phyloP scores from a whole-genome alignment of 257 asterid genomes.

The Salvia miltiorrhiza region DNA sequence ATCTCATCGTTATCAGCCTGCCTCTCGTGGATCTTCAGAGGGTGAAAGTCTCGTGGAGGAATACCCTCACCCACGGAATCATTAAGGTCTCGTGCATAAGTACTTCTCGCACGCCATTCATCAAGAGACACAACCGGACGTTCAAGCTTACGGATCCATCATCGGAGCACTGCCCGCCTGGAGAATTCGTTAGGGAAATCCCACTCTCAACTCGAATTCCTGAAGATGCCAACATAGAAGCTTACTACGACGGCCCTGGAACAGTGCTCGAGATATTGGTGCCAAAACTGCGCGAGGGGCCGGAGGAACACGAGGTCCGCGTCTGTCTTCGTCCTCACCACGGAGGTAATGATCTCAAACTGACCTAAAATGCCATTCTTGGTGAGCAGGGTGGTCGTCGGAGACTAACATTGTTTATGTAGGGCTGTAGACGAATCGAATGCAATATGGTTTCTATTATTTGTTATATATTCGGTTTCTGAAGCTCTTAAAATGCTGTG shows the following conservation, averaged over 20 bases:
- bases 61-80: slow-evolving; percentile 42
- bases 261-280: slow-evolving; percentile 43
- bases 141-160: slow-evolving; percentile 40
- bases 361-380: slow-evolving; percentile 23
- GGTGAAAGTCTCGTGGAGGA: slow-evolving; percentile 75
- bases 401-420: background rate
- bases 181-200: slow-evolving; percentile 48
- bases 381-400: background rate
- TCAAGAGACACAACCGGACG: slow-evolving; percentile 44
- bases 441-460: background rate
- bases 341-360: slow-evolving; percentile 40
- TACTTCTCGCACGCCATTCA: slow-evolving; percentile 33
- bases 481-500: slow-evolving; percentile 15
- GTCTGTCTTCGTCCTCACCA: slow-evolving; percentile 51
- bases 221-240: slow-evolving; percentile 50
- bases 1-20: slow-evolving; percentile 56
- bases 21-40: slow-evolving; percentile 65
- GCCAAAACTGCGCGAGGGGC: slow-evolving; percentile 43
- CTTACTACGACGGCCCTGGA: slow-evolving; percentile 40
- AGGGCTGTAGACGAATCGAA: background rate
- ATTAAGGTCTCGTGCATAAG: slow-evolving; percentile 41
- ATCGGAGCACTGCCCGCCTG: slow-evolving; percentile 52
- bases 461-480: background rate
- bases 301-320: slow-evolving; percentile 48
- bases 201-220: slow-evolving; percentile 45